Percentiles rank a stretch among this genome's conserved stretches.
Evolutionary conservation across 768 basidiomycete species (phyloP).

Genomic region (Termitomyces sp.): DNA sequence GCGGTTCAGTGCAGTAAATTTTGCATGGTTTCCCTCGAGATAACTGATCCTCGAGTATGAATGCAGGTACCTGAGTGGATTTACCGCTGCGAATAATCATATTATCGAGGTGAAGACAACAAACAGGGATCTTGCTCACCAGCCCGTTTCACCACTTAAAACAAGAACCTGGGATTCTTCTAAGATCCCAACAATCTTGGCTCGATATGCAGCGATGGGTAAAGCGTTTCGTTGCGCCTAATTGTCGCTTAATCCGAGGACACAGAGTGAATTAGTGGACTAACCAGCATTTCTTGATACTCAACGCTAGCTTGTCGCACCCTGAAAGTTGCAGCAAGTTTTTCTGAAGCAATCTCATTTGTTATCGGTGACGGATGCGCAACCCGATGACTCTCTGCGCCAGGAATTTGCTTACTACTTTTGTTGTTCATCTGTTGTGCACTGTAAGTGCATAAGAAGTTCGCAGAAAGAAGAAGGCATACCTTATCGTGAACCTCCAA

Average conservation of each 20-base stretch:
- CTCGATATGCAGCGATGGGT: conserved; percentile 82
- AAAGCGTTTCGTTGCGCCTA: conserved; percentile 72
- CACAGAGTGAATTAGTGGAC: conserved; percentile 19
- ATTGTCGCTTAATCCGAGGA: neutral
- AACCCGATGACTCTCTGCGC: conserved; percentile 7
- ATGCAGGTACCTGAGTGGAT: conserved; percentile 92
- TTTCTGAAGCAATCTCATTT: conserved; percentile 32
- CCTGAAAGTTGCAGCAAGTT: conserved; percentile 53
- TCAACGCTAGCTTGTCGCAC: conserved; percentile 53
- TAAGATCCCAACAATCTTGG: conserved; percentile 64
- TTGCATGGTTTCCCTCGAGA: conserved; percentile 78
- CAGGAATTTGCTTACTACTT: conserved; percentile 14
- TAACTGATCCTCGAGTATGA: conserved; percentile 88
- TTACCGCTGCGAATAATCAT: conserved; percentile 64
- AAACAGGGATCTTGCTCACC: conserved; percentile 19
- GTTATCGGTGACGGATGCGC: conserved; percentile 1
- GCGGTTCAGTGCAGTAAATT: conserved; percentile 92
- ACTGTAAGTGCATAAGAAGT: conserved; percentile 1
- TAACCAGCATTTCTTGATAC: conserved; percentile 88
- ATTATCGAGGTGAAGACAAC: neutral
- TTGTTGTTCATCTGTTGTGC: conserved; percentile 17
- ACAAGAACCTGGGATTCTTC: conserved; percentile 81
- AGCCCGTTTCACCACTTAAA: conserved; percentile 52
- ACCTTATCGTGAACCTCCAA: conserved; percentile 40
- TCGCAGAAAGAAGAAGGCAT: neutral